Conservation (phyloP, 1,284 basidiomycete species). For the Neotropicomus parvogracilis region DNA sequence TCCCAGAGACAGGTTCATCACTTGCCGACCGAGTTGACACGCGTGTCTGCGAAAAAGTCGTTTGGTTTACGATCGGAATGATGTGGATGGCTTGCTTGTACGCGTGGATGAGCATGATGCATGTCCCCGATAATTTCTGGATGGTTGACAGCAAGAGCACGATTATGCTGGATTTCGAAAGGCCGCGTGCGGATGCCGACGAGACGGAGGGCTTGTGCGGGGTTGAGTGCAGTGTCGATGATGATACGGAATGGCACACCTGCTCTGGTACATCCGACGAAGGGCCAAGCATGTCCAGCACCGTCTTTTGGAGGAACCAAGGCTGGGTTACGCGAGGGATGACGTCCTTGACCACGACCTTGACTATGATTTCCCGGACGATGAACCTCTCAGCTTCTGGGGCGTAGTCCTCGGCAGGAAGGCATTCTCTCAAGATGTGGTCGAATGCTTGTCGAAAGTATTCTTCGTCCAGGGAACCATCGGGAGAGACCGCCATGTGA, state of each 20-base stretch:
- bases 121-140: conserved; percentile 65
- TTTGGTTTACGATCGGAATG: conserved; percentile 62
- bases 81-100: conserved; percentile 64
- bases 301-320: conserved; percentile 72
- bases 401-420: conserved; percentile 73
- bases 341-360: conserved; percentile 62
- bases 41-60: conserved; percentile 22
- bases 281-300: conserved; percentile 59
- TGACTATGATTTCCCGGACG: conserved; percentile 72
- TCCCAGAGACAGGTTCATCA: conserved; percentile 9
- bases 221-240: conserved; percentile 5
- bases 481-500: conserved; percentile 68
- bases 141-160: conserved; percentile 68
- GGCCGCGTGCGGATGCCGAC: conserved; percentile 24
- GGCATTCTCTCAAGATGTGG: conserved; percentile 58
- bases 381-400: conserved; percentile 73
- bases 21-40: conserved; percentile 1
- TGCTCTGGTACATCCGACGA: conserved; percentile 31
- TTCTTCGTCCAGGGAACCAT: conserved; percentile 63
- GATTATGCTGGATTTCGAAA: conserved; percentile 57
- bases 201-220: conserved; percentile 22
- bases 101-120: conserved; percentile 60
- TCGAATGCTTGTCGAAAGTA: conserved; percentile 77
- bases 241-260: conserved; percentile 28
- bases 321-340: conserved; percentile 71